These are phyloP conservation scores for Gaeumannomyces tritici DNA, from an alignment of 2,329 filamentous ascomycete genomes.

Conservation along the genomic window DNA sequence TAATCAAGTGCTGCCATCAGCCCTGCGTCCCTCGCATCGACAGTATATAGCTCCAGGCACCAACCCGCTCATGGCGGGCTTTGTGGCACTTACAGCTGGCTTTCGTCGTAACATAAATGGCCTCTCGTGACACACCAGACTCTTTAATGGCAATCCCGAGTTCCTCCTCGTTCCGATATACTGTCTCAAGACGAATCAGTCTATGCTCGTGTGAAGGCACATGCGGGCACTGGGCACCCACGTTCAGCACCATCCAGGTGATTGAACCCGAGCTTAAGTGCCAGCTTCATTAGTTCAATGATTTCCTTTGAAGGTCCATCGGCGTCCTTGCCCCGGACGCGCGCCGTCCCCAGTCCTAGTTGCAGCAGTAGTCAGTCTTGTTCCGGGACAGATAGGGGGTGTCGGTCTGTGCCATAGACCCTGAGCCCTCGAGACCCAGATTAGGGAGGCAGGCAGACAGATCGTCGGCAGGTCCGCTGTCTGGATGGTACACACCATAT, in stretches of 20 bases:
- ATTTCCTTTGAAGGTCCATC: slow-evolving; percentile 44
- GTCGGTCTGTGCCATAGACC: not conserved
- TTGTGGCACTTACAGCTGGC: slow-evolving; percentile 24
- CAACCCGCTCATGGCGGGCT: too few relatives aligned
- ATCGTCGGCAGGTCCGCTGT: not conserved
- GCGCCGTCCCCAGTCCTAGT: slow-evolving; percentile 58
- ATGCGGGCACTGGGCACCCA: slow-evolving; percentile 19
- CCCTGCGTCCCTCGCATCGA: not conserved
- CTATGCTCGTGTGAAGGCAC: not conserved
- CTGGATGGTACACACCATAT: not conserved
- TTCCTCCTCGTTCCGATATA: slow-evolving; percentile 57
- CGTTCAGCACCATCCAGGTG: slow-evolving; percentile 70
- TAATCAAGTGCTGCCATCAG: not conserved
- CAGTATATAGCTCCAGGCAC: not conserved
- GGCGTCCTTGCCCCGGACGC: slow-evolving; percentile 33
- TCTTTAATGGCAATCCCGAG: slow-evolving; percentile 63
- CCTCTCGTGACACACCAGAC: slow-evolving; percentile 51
- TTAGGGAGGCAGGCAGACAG: not conserved
- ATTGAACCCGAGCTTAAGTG: slow-evolving; percentile 59
- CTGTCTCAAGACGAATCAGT: slow-evolving; percentile 22
- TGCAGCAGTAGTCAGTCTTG: not conserved
- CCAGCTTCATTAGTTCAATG: slow-evolving; percentile 41
- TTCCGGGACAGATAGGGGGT: not conserved
- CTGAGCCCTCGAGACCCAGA: not conserved
- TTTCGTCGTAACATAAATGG: slow-evolving; percentile 62